Percentiles rank a stretch among this genome's conserved stretches.
phyloP scores from a whole-genome alignment of 2,329 filamentous ascomycete species.

The Monilinia aucupariae region DNA sequence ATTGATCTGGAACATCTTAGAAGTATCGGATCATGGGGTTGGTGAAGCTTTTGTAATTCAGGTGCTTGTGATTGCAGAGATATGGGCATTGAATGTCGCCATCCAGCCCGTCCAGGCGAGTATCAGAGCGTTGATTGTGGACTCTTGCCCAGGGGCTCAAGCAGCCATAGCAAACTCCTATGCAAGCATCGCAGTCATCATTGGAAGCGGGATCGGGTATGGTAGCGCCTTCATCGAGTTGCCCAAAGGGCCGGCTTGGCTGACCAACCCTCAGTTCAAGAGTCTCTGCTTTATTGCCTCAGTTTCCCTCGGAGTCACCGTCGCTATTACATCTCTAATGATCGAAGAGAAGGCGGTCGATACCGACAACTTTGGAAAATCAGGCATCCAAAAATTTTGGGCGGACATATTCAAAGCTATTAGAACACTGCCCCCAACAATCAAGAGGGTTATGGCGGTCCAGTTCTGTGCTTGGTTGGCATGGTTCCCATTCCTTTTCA shows the following conservation, averaged over 20 bases:
- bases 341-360: background rate
- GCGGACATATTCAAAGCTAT: background rate
- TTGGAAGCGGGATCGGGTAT: conserved; percentile 34
- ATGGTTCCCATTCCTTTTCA: background rate
- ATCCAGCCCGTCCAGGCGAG: conserved; percentile 35
- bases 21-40: background rate
- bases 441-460: background rate
- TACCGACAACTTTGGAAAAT: background rate
- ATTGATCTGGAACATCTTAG: background rate
- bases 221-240: background rate
- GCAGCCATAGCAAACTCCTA: conserved; percentile 32
- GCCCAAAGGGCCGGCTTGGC: too few relatives aligned
- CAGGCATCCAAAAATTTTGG: background rate
- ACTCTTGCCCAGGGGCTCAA: conserved; percentile 32
- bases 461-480: background rate
- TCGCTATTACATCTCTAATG: background rate
- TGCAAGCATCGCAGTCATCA: conserved; percentile 29
- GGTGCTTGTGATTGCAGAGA: conserved; percentile 46
- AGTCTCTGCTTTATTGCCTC: background rate
- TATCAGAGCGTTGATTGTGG: conserved; percentile 34
- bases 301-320: background rate
- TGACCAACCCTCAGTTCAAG: background rate
- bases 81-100: conserved; percentile 34
- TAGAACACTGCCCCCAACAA: background rate
- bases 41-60: background rate